Evolutionary conservation across 352 stramenopile genomes (phyloP), one percentile per base, ranked within the genome.

Genomic region (Phytophthora sansomeana): DNA sequence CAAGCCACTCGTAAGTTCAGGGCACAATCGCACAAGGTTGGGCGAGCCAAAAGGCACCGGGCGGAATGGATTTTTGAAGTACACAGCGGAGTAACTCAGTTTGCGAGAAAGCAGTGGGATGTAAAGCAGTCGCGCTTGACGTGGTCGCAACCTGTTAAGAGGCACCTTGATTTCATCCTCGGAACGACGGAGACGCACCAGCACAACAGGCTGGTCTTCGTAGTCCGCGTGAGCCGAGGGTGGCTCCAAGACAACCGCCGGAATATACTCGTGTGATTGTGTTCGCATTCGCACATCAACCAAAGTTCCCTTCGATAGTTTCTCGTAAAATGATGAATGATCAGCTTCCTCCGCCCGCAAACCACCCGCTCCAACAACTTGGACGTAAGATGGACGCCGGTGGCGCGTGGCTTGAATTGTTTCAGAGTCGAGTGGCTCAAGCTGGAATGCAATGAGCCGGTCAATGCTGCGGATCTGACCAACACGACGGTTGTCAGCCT

Each of bases 41-140:
- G 89, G 87, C n/a, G 83, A 85, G 0, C 89, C 85, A 43, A 96
- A 96, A n/a, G 89, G 87, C 26, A 89, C 81, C 2, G 89, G 89
- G 0, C 87, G 83, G 73, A 96, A 96, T 13, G 89, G 89, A 54
- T 96, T 96, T 64, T 96, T 96, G 53, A 93, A 96, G 56, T 96
- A 96, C 50, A 95, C 74, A 6, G 87, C 85, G 30, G 87, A 95
- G 69, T 96, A 96, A 41, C 84, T 93, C 49, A 96, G 74, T 58
- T 96, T 96, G 38, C 89, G 85, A 33, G 82, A 93, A 47, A 96
- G 67, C 47, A 96, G 63, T 28, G 83, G 87, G 16, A 93, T 87
- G 58, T 95, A 93, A 24, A 95, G 69, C 43, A 96, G 54, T 21
- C 85, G 78, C 16, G 89, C 75, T 67, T 92, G 85, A 0, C 89